Evolutionary conservation across 164 flowering plant species (phyloP), one percentile per base, ranked within the genome.

Genomic region (Dillenia turbinata): DNA sequence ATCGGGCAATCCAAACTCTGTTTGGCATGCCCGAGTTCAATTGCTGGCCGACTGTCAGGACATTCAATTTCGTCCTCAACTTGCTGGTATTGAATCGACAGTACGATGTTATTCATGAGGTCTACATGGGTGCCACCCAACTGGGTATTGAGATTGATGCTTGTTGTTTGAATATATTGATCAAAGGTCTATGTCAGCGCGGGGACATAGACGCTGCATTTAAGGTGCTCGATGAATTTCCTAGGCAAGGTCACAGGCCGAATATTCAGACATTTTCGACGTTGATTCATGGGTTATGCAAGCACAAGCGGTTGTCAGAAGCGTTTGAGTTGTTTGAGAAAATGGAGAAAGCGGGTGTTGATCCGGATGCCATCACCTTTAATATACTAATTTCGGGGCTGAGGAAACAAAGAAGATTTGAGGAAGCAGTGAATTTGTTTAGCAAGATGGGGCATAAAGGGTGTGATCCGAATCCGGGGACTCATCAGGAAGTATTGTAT

Each of bases 341-440:
- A 73, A 88, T 89, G 95, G 98, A 89, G 49, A 75, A 13, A n/a
- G 86, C 80, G 54, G 83, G 79, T 4, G 71, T 87, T 52, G 66
- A 76, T 26, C 79, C 84, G 1, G 98, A 93, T 68, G 66, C 94
- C 1, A 67, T 90, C 72, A 76, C 76, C 10, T 90, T 90, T 60
- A 93, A 93, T 66, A 76, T 85, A 11, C 63, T 93, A 76, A 84
- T 90, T n/a, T 73, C 83, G 2, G 96, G 98, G 56, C 76, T 93
- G 22, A 76, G 87, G 64, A 86, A 84, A 66, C 74, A 77, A 49
- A 84, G 85, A 57, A 83, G 76, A 65, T 71, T 77, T 52, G 78
- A 74, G 8, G 92, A 84, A 44, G 92, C 79, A 15, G 55, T 84
- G 72, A 73, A 72, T 59, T 69, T 92, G 46, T 65, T 90, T 64